Percentiles rank a stretch among this genome's conserved stretches.
Conservation (phyloP, 768 basidiomycete species). For the Termitomyces sp. region DNA sequence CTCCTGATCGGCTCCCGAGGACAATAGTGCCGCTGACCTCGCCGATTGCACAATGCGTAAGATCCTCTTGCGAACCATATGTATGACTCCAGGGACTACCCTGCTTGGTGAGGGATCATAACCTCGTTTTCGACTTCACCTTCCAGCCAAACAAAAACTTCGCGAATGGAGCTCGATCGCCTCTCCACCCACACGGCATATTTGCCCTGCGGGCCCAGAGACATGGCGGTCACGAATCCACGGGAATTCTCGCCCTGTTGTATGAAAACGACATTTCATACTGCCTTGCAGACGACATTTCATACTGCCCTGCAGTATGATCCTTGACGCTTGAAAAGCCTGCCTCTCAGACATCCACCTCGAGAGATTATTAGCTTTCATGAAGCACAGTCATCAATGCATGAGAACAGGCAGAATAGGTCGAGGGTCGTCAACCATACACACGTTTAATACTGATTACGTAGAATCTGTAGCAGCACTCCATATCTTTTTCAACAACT, state of each 20-base stretch:
- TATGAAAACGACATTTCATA: no score
- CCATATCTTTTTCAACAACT: slow-evolving; percentile 64
- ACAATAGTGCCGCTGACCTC: slow-evolving; percentile 40
- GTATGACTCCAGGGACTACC: slow-evolving; percentile 31
- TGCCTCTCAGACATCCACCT: no score
- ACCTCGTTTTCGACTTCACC: slow-evolving; percentile 1
- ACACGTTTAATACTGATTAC: neutral
- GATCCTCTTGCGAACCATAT: slow-evolving; percentile 41
- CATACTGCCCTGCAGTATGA: no score
- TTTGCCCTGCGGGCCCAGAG: slow-evolving; percentile 42
- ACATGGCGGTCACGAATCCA: slow-evolving; percentile 47
- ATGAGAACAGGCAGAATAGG: neutral
- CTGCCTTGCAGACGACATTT: no score
- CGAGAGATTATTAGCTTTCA: no score
- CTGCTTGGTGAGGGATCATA: slow-evolving; percentile 24
- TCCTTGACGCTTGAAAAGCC: no score
- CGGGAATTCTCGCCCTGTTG: slow-evolving; percentile 19
- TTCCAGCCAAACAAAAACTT: slow-evolving; percentile 39
- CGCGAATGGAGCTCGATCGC: slow-evolving; percentile 33
- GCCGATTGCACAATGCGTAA: slow-evolving; percentile 39
- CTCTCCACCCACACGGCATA: slow-evolving; percentile 55
- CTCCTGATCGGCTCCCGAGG: slow-evolving; percentile 36
- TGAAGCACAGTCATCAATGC: no score
- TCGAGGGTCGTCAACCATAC: neutral
- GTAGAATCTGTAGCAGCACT: slow-evolving; percentile 50